Evolutionary conservation across 371 early-diverging fungal species (phyloP).

Genomic region (Batkoa obscura): DNA sequence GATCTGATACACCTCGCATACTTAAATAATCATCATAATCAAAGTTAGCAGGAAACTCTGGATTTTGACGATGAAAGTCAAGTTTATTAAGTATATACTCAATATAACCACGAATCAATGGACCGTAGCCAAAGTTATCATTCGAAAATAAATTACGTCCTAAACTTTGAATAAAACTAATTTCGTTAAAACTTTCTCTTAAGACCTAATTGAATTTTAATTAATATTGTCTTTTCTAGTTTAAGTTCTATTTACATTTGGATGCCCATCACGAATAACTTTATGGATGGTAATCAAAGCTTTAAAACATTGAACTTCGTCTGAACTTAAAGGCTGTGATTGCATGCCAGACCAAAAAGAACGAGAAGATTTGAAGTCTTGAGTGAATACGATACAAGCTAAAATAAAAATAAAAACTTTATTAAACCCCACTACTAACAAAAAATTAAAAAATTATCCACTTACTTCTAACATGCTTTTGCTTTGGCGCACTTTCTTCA

Average conservation of each 20-base stretch:
- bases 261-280: constrained; percentile 85
- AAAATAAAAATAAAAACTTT: not conserved
- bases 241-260: constrained; percentile 22
- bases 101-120: constrained; percentile 77
- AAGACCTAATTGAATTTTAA: constrained; percentile 25
- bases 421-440: not conserved
- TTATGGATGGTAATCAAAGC: constrained; percentile 88
- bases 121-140: constrained; percentile 51
- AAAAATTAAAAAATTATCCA: constrained; percentile 1
- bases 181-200: constrained; percentile 56
- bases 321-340: constrained; percentile 65
- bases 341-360: constrained; percentile 77
- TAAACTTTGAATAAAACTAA: constrained; percentile 17
- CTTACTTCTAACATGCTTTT: constrained; percentile 87
- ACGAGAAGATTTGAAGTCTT: constrained; percentile 75
- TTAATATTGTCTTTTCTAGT: not conserved
- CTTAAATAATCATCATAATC: constrained; percentile 93
- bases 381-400: constrained; percentile 83
- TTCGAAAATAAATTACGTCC: constrained; percentile 41
- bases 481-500: constrained; percentile 91
- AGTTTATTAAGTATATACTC: constrained; percentile 77
- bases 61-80: constrained; percentile 75
- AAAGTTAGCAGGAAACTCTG: constrained; percentile 86
- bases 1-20: constrained; percentile 82
- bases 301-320: constrained; percentile 90